Base-by-base conservation (phyloP, 106 monocot species). In the Dendrobium nobile region DNA sequence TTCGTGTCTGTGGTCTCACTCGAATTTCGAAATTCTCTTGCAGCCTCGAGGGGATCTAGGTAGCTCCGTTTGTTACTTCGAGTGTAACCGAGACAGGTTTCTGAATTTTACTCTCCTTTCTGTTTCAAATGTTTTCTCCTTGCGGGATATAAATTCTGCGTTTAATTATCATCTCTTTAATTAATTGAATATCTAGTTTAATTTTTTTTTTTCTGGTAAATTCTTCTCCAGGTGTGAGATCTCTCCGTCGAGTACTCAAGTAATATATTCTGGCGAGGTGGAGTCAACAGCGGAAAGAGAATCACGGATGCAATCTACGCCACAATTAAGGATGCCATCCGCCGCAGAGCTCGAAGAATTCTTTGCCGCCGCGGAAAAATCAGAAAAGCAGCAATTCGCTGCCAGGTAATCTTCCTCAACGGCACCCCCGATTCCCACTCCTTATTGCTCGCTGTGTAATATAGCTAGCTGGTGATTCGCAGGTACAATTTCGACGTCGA, bases 401-500 rank as follows among this genome's bases (percentile, higher is more conserved):
- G 75, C 79, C 27, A 92, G 81, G 95, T 95, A 85, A 87, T 73
- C 41, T 18, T 9, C 28, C 78, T 72, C 65, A 18, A 40, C 70
- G 2, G 5, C 11, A 31, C 47, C 67, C 82, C 4, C 70, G 33
- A 10, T 4, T 15, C 37, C 9, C 33, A 10, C 70, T 31, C 67
- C 67, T 2, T 70, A 13, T 70, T 9, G 47, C 47, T 13, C 48
- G 18, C 9, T 72, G 27, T 16, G 0, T 56, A 10, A 9, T 1
- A 13, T 0, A 26, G 45, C 44, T 0, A 26, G 45, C 44, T 18
- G 42, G 19, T 77, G 51, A 61, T 20, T n/a, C 54, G 79, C 88
- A 95, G 95, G 90, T 95, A 95, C 79, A 95, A 95, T 77, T 95
- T 78, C 75, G 92, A 95, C 79, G 81, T 95, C 26, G 87, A 80